Percentiles rank a stretch among this genome's conserved stretches.
phyloP scores from a whole-genome alignment of 768 basidiomycete genomes.

The Rubroboletus satanas region DNA sequence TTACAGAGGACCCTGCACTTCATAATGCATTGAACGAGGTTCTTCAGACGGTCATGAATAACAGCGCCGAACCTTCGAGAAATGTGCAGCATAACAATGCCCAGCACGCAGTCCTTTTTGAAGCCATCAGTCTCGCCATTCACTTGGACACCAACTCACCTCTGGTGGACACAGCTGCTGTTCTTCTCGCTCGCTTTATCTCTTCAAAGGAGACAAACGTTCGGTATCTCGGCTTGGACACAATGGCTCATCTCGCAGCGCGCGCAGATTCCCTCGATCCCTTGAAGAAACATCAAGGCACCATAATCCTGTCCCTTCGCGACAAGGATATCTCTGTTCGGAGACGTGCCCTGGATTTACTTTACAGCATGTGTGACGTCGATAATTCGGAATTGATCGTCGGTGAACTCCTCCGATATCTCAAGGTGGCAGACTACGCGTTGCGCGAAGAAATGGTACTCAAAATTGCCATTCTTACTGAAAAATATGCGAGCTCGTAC shows the following conservation, averaged over 20 bases:
- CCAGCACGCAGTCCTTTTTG: constrained; percentile 96
- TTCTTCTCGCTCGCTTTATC: constrained; percentile 92
- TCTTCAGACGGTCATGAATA: constrained; percentile 86
- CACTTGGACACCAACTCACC: constrained; percentile 90
- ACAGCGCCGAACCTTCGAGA: constrained; percentile 82
- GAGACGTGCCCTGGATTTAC: constrained; percentile 86
- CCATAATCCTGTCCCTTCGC: constrained; percentile 89
- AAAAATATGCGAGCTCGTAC: constrained; percentile 95
- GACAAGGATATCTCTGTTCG: constrained; percentile 98
- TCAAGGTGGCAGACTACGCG: constrained; percentile 94
- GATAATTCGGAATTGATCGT: constrained; percentile 96
- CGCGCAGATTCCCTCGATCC: constrained; percentile 86
- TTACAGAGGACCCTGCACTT: constrained; percentile 77
- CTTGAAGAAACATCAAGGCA: constrained; percentile 93
- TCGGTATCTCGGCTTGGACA: constrained; percentile 93
- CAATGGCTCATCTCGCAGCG: constrained; percentile 97
- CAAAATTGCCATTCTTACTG: constrained; percentile 98
- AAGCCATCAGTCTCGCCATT: constrained; percentile 94
- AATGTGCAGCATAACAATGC: constrained; percentile 99
- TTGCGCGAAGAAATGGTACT: constrained; percentile 98
- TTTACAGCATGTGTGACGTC: constrained; percentile 99
- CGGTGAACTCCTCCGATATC: constrained; percentile 88
- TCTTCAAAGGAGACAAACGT: constrained; percentile 98
- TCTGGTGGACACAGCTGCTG: constrained; percentile 82
- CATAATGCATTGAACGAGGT: constrained; percentile 75